Conservation (phyloP, 106 monocot species). For the Posidonia australis region DNA sequence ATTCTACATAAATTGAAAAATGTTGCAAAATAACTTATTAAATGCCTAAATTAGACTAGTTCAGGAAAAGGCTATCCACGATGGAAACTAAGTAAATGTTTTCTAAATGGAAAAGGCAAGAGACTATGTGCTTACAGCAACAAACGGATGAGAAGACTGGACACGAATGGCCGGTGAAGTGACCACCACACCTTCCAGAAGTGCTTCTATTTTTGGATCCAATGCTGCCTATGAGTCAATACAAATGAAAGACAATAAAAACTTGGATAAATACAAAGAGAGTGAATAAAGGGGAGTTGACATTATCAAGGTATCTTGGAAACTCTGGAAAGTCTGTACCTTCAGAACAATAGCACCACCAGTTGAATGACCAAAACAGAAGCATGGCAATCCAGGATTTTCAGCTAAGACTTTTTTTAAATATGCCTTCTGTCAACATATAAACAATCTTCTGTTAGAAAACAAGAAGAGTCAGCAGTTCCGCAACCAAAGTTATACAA, state of each 20-base stretch:
- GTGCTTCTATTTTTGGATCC: constrained; percentile 53
- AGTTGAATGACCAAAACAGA: constrained; percentile 83
- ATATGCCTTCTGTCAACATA: constrained; percentile 49
- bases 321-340: constrained; percentile 18
- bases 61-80: too few relatives aligned
- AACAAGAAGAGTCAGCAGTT: not conserved
- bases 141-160: constrained; percentile 73
- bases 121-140: constrained; percentile 30
- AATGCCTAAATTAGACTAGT: too few relatives aligned
- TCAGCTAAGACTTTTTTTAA: constrained; percentile 44
- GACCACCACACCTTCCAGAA: constrained; percentile 49
- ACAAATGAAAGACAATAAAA: too few relatives aligned
- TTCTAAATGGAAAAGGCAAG: too few relatives aligned
- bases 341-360: constrained; percentile 80
- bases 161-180: constrained; percentile 79
- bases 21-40: too few relatives aligned
- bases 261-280: too few relatives aligned
- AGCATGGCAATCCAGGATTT: constrained; percentile 74
- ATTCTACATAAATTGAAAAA: too few relatives aligned
- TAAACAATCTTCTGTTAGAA: not conserved
- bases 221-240: constrained; percentile 28
- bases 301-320: not conserved
- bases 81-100: too few relatives aligned
- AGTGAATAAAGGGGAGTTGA: too few relatives aligned
- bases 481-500: not conserved